Evolutionary conservation across 306 rosid genomes (phyloP), one percentile per base, ranked within the genome.

Genomic region (Adenanthera pavonina): DNA sequence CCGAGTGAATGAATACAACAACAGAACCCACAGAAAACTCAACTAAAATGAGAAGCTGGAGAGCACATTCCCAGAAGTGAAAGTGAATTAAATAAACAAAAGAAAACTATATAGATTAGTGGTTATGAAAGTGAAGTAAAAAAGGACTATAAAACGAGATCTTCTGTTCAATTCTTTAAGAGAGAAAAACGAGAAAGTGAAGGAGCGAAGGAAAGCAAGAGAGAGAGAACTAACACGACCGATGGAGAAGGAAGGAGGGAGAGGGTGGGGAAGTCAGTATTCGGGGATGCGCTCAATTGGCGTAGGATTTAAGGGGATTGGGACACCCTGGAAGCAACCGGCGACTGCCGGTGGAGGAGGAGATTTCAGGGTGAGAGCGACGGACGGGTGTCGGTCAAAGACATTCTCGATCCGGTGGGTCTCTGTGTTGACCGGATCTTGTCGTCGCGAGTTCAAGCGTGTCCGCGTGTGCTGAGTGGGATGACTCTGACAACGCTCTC

Each of bases 211-310:
- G 14, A 38, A 6, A 73, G 10, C 43, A 30, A 19, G 62, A 20
- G 35, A 20, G 34, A 51, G 17, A 57, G 36, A 83, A 53, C 84
- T 81, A 16, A 87, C 86, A 82, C 78, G 16, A 87, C 86, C 84
- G 76, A 72, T 60, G 76, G 47, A 84, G 61, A 48, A 40, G 44
- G 75, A 3, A 70, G 40, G 13, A 14, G 13, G 40, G 13, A 14
- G 13, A 0, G 0, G 30, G 34, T 54, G 40, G 3, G 59, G 48
- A 12, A 19, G 3, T 36, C n/a, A 19, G 3, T 36, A 46, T 56
- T 13, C 0, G 78, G 14, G 7, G 51, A 9, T 34, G 20, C 57
- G 65, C 68, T 9, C 13, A 16, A 60, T 36, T 14, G 69, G 60
- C 41, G 19, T n/a, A 33, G 54, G 64, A 68, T 17, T 82, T 68